Conservation (phyloP, 73 alveolate species). For the Effrenium voratum region DNA sequence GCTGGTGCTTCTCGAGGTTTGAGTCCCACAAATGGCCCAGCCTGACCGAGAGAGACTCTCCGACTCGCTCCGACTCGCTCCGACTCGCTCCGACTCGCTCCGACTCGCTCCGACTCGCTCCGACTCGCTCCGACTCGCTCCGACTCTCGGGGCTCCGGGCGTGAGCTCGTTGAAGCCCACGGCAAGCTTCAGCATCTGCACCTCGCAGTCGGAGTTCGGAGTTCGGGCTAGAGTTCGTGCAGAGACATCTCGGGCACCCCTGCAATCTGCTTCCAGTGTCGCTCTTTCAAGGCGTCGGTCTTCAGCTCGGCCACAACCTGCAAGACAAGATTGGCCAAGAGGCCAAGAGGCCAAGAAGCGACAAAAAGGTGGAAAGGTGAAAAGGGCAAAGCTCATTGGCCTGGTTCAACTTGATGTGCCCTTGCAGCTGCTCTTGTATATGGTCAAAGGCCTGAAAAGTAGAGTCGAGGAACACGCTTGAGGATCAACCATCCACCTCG, state of each 20-base stretch:
- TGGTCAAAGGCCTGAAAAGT: constrained; percentile 98
- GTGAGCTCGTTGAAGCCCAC: constrained; percentile 83
- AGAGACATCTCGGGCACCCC: constrained; percentile 43
- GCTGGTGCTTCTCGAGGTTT: constrained; percentile 96
- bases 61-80: too few species aligned
- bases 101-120: constrained; percentile 95
- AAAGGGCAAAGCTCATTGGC: not conserved
- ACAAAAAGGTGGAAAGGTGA: not conserved
- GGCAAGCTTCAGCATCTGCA: constrained; percentile 58
- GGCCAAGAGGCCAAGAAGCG: not conserved
- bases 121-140: constrained; percentile 98
- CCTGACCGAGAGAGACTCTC: constrained; percentile 94
- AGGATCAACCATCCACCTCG: constrained; percentile 95
- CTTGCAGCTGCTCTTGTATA: constrained; percentile 97
- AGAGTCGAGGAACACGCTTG: too few species aligned
- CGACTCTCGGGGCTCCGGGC: constrained; percentile 97
- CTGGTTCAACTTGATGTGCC: constrained; percentile 97
- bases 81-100: constrained; percentile 95
- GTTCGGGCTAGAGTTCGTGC: constrained; percentile 46
- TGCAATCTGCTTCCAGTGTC: constrained; percentile 98
- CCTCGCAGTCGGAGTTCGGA: constrained; percentile 96
- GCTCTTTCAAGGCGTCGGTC: constrained; percentile 99
- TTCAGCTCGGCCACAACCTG: constrained; percentile 96
- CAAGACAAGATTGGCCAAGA: not conserved
- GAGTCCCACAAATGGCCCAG: constrained; percentile 96